Evolutionary conservation across 495 filamentous ascomycete species (phyloP).

Genomic region (Xylaria telfairii): DNA sequence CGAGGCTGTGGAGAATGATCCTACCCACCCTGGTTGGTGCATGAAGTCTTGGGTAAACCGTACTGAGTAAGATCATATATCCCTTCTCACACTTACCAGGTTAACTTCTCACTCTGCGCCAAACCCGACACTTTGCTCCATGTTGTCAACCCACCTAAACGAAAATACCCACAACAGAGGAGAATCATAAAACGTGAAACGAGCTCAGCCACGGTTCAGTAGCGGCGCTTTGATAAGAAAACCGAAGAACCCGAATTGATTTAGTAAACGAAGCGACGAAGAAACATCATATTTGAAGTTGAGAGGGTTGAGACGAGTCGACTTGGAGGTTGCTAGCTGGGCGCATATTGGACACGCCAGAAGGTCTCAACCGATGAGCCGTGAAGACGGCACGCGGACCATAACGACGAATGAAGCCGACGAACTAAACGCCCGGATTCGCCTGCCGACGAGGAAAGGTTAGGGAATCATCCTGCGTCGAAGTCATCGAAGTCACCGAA

Average conservation of each 20-base stretch:
- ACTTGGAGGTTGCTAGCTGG: neutral
- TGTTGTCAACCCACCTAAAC: neutral
- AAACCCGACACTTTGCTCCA: neutral
- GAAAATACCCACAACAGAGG: neutral
- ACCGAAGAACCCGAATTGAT: neutral
- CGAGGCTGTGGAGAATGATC: constrained; percentile 18
- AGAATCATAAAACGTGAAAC: neutral
- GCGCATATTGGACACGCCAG: constrained; percentile 2
- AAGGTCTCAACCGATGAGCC: constrained; percentile 13
- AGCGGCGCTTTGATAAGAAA: neutral
- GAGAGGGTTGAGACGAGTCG: neutral
- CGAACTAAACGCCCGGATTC: constrained; percentile 7
- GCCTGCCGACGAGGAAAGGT: neutral
- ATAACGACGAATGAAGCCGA: constrained; percentile 9
- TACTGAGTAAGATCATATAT: constrained; percentile 1
- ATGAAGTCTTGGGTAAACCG: neutral
- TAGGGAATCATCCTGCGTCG: neutral
- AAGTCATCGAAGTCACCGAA: neutral
- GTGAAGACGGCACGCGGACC: constrained; percentile 15
- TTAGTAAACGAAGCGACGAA: neutral
- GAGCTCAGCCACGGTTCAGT: neutral
- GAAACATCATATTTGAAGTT: neutral
- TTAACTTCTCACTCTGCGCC: neutral
- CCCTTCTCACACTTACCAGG: neutral
- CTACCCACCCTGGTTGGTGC: neutral